phyloP scores from a whole-genome alignment of 2,329 filamentous ascomycete species.

The Raffaelea ambrosiae region DNA sequence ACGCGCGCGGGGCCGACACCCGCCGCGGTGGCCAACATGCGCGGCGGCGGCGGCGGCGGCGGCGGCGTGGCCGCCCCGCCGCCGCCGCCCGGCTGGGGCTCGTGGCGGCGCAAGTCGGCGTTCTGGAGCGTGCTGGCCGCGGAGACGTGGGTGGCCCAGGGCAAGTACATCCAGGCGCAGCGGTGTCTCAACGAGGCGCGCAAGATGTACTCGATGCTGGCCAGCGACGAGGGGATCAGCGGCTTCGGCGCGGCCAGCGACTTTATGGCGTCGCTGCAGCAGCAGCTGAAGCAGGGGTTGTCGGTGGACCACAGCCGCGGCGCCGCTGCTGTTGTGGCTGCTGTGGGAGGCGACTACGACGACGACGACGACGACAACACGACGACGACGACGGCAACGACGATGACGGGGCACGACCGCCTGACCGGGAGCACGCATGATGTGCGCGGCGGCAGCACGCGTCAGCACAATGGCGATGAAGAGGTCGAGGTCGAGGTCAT shows the following conservation, averaged over 20 bases:
- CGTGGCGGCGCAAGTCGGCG: constrained; percentile 73
- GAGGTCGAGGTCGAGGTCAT: constrained; percentile 27
- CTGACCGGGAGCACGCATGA: too few relatives aligned
- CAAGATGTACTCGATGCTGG: constrained; percentile 42
- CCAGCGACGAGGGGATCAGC: constrained; percentile 41
- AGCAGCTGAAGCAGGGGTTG: constrained; percentile 38
- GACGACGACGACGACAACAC: constrained; percentile 7
- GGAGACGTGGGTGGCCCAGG: constrained; percentile 72
- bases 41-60: constrained; percentile 86
- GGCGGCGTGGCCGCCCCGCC: constrained; percentile 56
- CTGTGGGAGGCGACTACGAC: constrained; percentile 13
- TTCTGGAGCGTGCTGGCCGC: constrained; percentile 81
- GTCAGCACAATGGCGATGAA: too few relatives aligned
- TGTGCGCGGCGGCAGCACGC: too few relatives aligned
- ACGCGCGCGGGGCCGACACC: constrained; percentile 53
- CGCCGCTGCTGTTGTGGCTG: constrained; percentile 5
- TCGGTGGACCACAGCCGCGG: constrained; percentile 16
- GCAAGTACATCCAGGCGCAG: constrained; percentile 70
- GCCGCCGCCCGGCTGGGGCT: constrained; percentile 52
- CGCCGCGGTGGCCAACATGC: constrained; percentile 59
- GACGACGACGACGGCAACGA: constrained; percentile 12
- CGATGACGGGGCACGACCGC: constrained; percentile 8
- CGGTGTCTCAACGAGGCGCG: constrained; percentile 65
- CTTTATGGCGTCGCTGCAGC: constrained; percentile 44
- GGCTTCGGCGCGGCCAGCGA: constrained; percentile 41